Evolutionary conservation across 2,329 filamentous ascomycete genomes (phyloP).

Genomic region (Fonsecaea pugnacius): DNA sequence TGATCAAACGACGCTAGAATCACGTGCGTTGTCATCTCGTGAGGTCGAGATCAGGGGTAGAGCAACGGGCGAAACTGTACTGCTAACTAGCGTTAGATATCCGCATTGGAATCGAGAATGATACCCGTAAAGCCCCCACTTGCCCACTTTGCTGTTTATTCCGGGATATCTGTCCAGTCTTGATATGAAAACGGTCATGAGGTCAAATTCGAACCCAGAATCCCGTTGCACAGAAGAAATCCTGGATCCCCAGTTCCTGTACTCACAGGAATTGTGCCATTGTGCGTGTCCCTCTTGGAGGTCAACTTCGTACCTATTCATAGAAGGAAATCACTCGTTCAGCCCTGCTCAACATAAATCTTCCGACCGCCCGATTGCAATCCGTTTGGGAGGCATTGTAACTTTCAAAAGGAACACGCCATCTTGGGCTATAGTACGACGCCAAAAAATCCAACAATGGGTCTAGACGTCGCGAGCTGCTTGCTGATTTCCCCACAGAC

Average conservation of each 20-base stretch:
- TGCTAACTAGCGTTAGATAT: slow-evolving; percentile 1
- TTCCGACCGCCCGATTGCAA: not conserved
- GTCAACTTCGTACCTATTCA: too few relatives aligned
- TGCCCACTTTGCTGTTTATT: not conserved
- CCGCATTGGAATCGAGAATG: not conserved
- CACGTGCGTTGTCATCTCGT: not conserved
- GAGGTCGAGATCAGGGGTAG: not conserved
- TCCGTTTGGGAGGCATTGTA: not conserved
- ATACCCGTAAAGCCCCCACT: not conserved
- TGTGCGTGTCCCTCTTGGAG: too few relatives aligned
- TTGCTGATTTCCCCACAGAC: slow-evolving; percentile 54
- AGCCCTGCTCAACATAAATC: not conserved
- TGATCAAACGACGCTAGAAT: not conserved
- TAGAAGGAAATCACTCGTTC: too few relatives aligned
- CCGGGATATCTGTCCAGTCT: not conserved
- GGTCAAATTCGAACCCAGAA: not conserved
- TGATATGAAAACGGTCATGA: not conserved
- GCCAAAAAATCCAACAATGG: not conserved
- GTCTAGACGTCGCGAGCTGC: slow-evolving; percentile 7
- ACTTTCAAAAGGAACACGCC: not conserved
- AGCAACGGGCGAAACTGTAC: not conserved
- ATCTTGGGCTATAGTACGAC: not conserved
- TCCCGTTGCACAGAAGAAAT: not conserved
- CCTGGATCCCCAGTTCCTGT: not conserved
- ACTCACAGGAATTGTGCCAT: not conserved